Evolutionary conservation across 225 moss, liverwort and hornwort species (phyloP), one percentile per base, ranked within the genome.

Genomic region (Asterella californica): DNA sequence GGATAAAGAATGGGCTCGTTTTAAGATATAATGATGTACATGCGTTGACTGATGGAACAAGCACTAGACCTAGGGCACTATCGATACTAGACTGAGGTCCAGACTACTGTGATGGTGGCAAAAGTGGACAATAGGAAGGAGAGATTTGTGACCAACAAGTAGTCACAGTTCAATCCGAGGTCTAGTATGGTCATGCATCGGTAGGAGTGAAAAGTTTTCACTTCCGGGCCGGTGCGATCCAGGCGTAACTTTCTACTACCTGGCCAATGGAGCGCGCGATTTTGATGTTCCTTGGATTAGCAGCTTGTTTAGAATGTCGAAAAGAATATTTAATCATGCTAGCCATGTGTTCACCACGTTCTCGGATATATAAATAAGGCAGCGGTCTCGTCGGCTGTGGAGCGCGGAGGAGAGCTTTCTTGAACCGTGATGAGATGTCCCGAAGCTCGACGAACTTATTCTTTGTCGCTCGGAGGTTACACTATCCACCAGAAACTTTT

Each of bases 211-310:
- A 61, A 61, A 1, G 46, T 42, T 37, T 24, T 6, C 9, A 7
- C n/a, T 71, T n/a, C n/a, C n/a, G n/a, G n/a, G n/a, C n/a, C 47
- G 71, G 9, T 71, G 47, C 46, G 14, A 71, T 71, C 71, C 10
- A 71, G 71, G 71, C 71, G 47, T 0, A 71, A 47, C 47, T 71
- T 71, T 22, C 46, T 71, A 25, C 27, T 10, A 4, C 61, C n/a
- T 61, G 71, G 15, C 71, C 71, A 71, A 71, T 71, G 71, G 47
- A 71, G 11, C n/a, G 46, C 47, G 71, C 42, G 71, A 71, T 47
- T 47, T 47, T 47, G 71, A 71, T 71, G 47, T 71, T 12, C 46
- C 46, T 11, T 46, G 11, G 33, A 33, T 71, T 46, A 47, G 14
- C 12, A 65, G 32, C 6, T 67, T 19, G 18, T 37, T 67, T 17